Evolutionary conservation across 2,329 filamentous ascomycete species (phyloP).

Genomic region (Aspergillus vadensis): DNA sequence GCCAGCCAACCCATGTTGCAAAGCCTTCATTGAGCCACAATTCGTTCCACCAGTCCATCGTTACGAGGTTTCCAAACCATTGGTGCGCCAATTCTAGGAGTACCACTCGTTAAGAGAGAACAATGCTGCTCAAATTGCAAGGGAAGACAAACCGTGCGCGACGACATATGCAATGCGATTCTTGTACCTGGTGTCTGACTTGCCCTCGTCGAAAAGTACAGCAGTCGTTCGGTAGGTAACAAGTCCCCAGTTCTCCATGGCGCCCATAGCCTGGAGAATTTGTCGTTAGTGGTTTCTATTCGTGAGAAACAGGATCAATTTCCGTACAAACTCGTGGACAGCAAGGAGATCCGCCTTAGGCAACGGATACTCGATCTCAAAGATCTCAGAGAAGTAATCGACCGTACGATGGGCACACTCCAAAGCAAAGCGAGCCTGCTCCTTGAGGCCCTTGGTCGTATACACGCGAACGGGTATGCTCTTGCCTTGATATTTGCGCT

Average conservation of each 20-base stretch:
- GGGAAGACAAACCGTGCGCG: constrained; percentile 64
- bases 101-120: constrained; percentile 1
- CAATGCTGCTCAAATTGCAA: neutral
- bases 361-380: constrained; percentile 87
- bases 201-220: constrained; percentile 91
- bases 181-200: constrained; percentile 85
- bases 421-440: constrained; percentile 86
- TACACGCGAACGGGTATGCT: constrained; percentile 92
- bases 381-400: constrained; percentile 94
- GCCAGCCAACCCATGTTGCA: constrained; percentile 97
- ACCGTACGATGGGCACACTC: constrained; percentile 91
- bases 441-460: constrained; percentile 89
- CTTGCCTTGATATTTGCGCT: constrained; percentile 87
- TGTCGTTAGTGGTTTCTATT: neutral
- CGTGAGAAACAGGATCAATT: no score
- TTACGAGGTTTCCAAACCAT: constrained; percentile 94
- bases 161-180: constrained; percentile 96
- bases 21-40: constrained; percentile 96
- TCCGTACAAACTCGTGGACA: constrained; percentile 84
- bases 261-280: constrained; percentile 55
- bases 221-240: constrained; percentile 96
- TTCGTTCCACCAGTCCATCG: constrained; percentile 96
- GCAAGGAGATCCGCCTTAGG: constrained; percentile 90
- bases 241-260: constrained; percentile 96
- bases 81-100: constrained; percentile 80